Percentiles rank a stretch among this genome's conserved stretches.
These are phyloP conservation scores for Arachis stenosperma DNA, from an alignment of 306 rosid genomes.

Conservation along the genomic window DNA sequence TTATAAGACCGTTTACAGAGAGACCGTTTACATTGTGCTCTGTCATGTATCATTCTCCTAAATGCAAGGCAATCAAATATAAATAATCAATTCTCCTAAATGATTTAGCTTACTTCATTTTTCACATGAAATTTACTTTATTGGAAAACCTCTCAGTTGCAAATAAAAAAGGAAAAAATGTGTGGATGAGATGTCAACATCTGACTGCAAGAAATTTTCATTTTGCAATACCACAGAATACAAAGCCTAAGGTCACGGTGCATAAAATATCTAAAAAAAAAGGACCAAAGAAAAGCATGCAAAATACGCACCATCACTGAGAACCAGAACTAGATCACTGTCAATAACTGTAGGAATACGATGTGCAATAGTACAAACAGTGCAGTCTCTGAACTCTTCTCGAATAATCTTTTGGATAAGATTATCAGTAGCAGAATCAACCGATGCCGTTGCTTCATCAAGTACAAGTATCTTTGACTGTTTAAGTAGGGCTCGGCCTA, in stretches of 20 bases:
- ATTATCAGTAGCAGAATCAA: conserved; percentile 81
- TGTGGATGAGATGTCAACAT: not conserved
- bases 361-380: conserved; percentile 91
- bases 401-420: conserved; percentile 88
- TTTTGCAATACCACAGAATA: conserved; percentile 9
- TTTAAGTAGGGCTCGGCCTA: conserved; percentile 82
- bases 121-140: not conserved
- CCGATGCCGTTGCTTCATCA: conserved; percentile 95
- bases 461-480: conserved; percentile 84
- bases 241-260: not conserved
- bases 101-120: not conserved
- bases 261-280: not conserved
- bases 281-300: conserved; percentile 16
- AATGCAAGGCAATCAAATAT: not conserved
- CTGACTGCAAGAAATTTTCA: not conserved
- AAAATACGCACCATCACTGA: conserved; percentile 78
- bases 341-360: conserved; percentile 96
- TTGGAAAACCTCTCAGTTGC: conserved; percentile 19
- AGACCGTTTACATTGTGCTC: too few relatives aligned
- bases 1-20: too few relatives aligned
- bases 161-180: not conserved
- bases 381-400: conserved; percentile 78
- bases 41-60: too few relatives aligned
- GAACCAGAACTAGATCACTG: conserved; percentile 83
- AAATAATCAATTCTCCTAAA: not conserved